Percentiles rank a stretch among this genome's conserved stretches.
phyloP scores from a whole-genome alignment of 208 protist genomes.

The Porcisia hertigi region DNA sequence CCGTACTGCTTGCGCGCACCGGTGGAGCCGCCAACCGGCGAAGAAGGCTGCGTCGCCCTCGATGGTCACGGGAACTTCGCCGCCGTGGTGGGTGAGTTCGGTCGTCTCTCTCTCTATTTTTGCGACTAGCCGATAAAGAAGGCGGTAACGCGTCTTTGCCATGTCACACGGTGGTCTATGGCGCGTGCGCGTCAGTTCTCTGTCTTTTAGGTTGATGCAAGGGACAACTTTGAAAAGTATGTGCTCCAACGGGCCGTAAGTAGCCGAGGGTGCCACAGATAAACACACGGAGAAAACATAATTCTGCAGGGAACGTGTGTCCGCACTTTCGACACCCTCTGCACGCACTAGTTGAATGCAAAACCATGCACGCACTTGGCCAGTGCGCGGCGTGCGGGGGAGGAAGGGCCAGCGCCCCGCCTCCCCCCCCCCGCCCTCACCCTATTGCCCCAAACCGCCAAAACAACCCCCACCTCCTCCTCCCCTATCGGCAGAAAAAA shows the following conservation, averaged over 20 bases:
- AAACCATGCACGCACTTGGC: not conserved
- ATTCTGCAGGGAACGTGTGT: not conserved
- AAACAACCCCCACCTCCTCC: not conserved
- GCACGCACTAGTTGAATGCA: not conserved
- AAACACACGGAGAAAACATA: constrained; percentile 3
- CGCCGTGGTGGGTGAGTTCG: constrained; percentile 48
- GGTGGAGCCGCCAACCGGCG: constrained; percentile 11
- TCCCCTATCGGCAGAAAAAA: too few species aligned
- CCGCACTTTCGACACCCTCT: not conserved
- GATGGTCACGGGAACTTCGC: constrained; percentile 53
- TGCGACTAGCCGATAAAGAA: constrained; percentile 27
- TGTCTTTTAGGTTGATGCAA: not conserved
- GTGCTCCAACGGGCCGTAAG: not conserved
- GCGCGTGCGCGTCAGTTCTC: not conserved
- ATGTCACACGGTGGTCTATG: not conserved
- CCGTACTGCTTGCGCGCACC: constrained; percentile 19
- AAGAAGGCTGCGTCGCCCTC: constrained; percentile 42
- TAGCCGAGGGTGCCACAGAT: not conserved
- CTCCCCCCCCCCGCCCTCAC: not conserved
- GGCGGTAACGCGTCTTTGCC: not conserved
- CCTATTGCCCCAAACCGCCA: not conserved
- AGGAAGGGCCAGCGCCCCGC: too few species aligned
- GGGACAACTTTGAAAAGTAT: not conserved
- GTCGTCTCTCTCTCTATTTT: constrained; percentile 32
- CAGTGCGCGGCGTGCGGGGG: not conserved